phyloP scores from a whole-genome alignment of 805 yeast genomes.

The Saturnispora quitensis region DNA sequence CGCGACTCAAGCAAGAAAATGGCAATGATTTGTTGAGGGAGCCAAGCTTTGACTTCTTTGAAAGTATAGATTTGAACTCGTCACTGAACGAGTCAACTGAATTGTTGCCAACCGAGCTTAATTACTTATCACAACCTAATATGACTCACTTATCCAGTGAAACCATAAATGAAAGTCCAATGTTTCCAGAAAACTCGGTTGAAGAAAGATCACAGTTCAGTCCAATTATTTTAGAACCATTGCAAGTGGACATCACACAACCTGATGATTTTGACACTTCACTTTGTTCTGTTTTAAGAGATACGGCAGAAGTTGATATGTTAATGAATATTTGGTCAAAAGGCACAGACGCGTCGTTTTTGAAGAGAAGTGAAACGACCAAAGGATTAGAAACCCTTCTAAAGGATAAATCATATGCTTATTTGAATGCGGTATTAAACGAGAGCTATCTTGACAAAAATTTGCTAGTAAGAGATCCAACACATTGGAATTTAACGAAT shows the following conservation, averaged over 20 bases:
- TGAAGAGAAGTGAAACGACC: background rate
- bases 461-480: constrained; percentile 6
- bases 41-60: constrained; percentile 4
- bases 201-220: background rate
- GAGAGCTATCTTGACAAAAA: constrained; percentile 12
- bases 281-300: constrained; percentile 22
- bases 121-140: background rate
- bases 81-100: background rate
- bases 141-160: constrained; percentile 1
- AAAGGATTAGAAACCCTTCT: constrained; percentile 1
- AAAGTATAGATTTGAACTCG: background rate
- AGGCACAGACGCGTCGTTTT: background rate
- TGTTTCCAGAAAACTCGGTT: background rate
- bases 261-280: constrained; percentile 12
- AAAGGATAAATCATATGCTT: constrained; percentile 30
- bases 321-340: constrained; percentile 2
- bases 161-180: background rate
- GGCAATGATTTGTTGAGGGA: background rate
- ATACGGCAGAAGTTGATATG: constrained; percentile 8
- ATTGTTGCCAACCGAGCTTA: background rate
- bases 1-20: background rate
- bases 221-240: background rate
- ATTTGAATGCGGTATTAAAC: constrained; percentile 31
- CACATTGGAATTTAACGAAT: constrained; percentile 4
- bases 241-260: background rate